Evolutionary conservation across 2,329 filamentous ascomycete species (phyloP), one percentile per base, ranked within the genome.

Genomic region (Ophiocordyceps camponoti-rufipedis): DNA sequence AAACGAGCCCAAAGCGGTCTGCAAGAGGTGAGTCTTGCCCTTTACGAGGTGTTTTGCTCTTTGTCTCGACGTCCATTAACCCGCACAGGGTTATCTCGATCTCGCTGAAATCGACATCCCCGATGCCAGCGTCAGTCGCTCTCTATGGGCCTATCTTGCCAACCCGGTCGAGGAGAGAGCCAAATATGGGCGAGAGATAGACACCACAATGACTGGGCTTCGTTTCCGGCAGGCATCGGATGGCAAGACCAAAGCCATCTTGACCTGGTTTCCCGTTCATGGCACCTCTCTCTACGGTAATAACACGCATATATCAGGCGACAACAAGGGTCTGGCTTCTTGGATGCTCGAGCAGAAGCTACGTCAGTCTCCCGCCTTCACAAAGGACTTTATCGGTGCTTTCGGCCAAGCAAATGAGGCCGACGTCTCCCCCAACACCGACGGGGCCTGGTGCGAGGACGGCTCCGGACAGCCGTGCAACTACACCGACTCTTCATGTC

Each of bases 241-340:
- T 55, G 71, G 74, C 43, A 87, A 85, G 62, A 81, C 80, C 47
- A 75, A 85, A 41, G 88, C 85, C 13, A 67, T 93, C 1, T 64
- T 96, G 47, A 91, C 85, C 12, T 96, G 88, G 85, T 94, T 89
- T 59, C 78, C 89, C 2, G 84, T 87, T 0, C 89, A 96, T 58
- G 88, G 88, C 42, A 95, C 89, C 0, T 94, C 86, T 1, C 75
- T 95, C 62, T 76, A 88, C 28, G 82, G 84, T 47, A 95, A 95
- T 63, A 94, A 94, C 62, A 95, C 87, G 0, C 70, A 94, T 12
- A 75, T 91, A 44, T 80, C 86, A 3, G 89, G 85, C 16, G 89
- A 96, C 61, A 96, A 96, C 66, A 96, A 96, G 64, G 89, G 89
- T 13, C 85, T 94, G 7, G 88, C 88, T 2, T 83, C 88, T 0